Conservation (phyloP, 495 filamentous ascomycete species). For the Aspergillus conjunctus region DNA sequence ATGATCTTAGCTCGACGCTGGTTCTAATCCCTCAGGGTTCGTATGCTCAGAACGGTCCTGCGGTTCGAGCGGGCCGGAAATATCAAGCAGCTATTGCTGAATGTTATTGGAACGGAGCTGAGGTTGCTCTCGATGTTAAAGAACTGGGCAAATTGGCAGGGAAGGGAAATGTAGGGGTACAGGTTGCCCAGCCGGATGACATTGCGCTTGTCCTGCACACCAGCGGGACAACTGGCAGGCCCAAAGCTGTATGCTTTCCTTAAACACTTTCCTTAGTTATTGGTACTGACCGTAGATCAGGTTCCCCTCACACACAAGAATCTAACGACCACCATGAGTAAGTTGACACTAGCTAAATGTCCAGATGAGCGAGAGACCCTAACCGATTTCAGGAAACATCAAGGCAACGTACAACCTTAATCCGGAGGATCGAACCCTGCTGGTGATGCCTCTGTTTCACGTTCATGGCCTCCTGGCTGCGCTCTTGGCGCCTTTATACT, state of each 20-base stretch:
- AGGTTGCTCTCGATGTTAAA: conserved; percentile 75
- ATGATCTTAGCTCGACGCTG: conserved; percentile 75
- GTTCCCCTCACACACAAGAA: conserved; percentile 79
- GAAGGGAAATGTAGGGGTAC: conserved; percentile 46
- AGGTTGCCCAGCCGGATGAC: conserved; percentile 63
- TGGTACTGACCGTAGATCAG: conserved; percentile 26
- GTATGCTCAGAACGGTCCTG: conserved; percentile 60
- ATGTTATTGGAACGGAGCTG: conserved; percentile 69
- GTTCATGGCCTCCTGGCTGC: conserved; percentile 82
- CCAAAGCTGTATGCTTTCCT: conserved; percentile 65
- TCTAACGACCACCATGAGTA: conserved; percentile 72
- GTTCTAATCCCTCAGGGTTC: conserved; percentile 72
- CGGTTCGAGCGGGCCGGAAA: conserved; percentile 71
- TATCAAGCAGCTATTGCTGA: conserved; percentile 80
- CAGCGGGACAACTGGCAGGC: conserved; percentile 78
- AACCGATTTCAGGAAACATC: conserved; percentile 61
- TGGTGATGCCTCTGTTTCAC: conserved; percentile 93
- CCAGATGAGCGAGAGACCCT: not conserved
- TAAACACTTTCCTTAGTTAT: not conserved
- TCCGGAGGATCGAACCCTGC: conserved; percentile 68
- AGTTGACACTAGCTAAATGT: conserved; percentile 21
- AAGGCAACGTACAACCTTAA: conserved; percentile 70
- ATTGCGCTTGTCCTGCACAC: conserved; percentile 74
- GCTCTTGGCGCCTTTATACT: conserved; percentile 71
- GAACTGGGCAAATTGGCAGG: conserved; percentile 67